Conservation (phyloP, 1,284 basidiomycete genomes). For the Ganoderma meredithae region DNA sequence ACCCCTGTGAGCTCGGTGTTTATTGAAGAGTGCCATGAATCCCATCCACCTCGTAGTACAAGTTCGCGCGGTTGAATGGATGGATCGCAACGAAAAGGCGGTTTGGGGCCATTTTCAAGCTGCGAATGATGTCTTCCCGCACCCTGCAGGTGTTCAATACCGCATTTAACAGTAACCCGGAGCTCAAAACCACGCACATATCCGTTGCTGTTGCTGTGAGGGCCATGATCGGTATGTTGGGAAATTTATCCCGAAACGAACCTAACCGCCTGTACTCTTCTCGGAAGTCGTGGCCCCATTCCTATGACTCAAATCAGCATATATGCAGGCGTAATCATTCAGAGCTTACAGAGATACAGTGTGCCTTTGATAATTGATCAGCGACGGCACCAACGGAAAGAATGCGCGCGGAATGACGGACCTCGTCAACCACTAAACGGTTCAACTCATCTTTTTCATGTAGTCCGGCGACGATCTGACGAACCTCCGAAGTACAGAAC, state of each 20-base stretch:
- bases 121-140: constrained; percentile 73
- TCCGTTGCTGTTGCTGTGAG: constrained; percentile 81
- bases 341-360: constrained; percentile 77
- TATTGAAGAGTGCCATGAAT: not conserved
- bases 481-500: constrained; percentile 63
- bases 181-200: constrained; percentile 47
- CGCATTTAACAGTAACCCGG: constrained; percentile 5
- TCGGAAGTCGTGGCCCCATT: constrained; percentile 88
- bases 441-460: constrained; percentile 66
- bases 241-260: constrained; percentile 72
- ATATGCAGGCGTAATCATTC: constrained; percentile 1
- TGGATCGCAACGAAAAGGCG: constrained; percentile 71
- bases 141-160: constrained; percentile 46
- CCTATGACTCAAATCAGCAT: constrained; percentile 48
- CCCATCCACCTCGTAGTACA: constrained; percentile 77
- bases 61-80: constrained; percentile 82
- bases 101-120: constrained; percentile 64
- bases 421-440: constrained; percentile 84
- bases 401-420: constrained; percentile 34
- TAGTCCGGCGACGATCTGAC: constrained; percentile 56
- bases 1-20: not conserved
- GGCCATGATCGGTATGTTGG: constrained; percentile 82
- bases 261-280: constrained; percentile 78
- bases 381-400: not conserved
- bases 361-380: constrained; percentile 57